These are phyloP conservation scores for Medicago lupulina DNA, from an alignment of 306 rosid genomes.

Conservation along the genomic window DNA sequence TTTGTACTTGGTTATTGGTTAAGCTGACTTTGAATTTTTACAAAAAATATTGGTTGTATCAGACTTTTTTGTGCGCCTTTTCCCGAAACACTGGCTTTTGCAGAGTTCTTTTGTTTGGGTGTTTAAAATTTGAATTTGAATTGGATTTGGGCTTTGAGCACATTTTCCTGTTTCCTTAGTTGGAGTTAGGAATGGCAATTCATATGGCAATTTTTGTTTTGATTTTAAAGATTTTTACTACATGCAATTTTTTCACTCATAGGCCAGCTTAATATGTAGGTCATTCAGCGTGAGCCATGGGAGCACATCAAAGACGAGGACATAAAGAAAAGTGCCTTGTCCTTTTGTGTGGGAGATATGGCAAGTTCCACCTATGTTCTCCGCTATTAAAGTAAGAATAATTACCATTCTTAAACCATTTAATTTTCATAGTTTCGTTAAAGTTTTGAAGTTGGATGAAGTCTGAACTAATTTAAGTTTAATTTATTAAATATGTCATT, in stretches of 20 bases:
- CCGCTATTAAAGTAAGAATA: conserved; percentile 90
- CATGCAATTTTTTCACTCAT: conserved; percentile 37
- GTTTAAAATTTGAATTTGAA: no score
- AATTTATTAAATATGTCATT: neutral
- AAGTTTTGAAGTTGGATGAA: conserved; percentile 22
- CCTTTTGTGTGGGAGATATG: conserved; percentile 94
- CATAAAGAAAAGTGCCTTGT: conserved; percentile 68
- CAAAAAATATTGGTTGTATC: no score
- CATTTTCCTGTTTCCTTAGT: no score
- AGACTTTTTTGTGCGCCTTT: no score
- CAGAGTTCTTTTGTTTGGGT: no score
- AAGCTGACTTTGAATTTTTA: no score
- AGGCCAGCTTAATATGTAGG: conserved; percentile 57
- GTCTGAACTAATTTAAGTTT: conserved; percentile 22
- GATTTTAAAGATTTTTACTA: conserved; percentile 18
- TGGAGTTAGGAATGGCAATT: conserved; percentile 23
- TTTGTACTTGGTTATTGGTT: no score
- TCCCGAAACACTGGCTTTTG: no score
- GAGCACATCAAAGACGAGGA: conserved; percentile 95
- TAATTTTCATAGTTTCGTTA: conserved; percentile 28
- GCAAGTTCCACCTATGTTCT: conserved; percentile 99
- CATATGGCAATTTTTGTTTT: conserved; percentile 17
- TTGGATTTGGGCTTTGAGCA: no score
- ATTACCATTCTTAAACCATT: conserved; percentile 25
- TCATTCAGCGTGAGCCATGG: conserved; percentile 99